These are phyloP conservation scores for Backusella parvicylindrica DNA, from an alignment of 192 early-diverging fungal species.

Conservation along the genomic window DNA sequence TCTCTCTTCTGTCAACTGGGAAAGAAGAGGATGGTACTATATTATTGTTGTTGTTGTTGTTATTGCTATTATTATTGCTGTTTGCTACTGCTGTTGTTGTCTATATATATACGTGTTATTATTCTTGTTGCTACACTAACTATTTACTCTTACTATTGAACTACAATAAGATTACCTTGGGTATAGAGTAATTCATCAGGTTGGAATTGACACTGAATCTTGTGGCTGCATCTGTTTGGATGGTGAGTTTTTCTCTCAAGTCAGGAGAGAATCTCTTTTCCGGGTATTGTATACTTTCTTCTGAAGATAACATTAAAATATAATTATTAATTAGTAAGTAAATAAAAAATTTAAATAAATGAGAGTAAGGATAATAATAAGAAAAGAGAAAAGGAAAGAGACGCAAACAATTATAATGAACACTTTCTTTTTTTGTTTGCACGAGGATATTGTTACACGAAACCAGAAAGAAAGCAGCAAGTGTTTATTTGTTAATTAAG, in stretches of 20 bases:
- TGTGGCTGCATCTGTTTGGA: neutral
- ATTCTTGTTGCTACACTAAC: neutral
- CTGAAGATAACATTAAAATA: neutral
- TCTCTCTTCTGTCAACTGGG: constrained; percentile 19
- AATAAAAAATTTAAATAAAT: neutral
- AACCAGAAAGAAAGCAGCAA: neutral
- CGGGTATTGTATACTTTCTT: neutral
- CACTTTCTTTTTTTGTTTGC: constrained; percentile 1
- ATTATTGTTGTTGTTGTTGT: neutral
- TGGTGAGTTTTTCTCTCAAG: neutral
- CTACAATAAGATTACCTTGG: neutral
- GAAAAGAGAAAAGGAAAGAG: neutral
- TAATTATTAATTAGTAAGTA: neutral
- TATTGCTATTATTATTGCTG: neutral
- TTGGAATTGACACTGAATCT: constrained; percentile 40
- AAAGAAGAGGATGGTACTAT: neutral
- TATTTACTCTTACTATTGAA: neutral
- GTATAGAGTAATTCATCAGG: constrained; percentile 44
- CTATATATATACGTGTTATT: constrained; percentile 1
- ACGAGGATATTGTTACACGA: neutral
- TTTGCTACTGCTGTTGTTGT: neutral
- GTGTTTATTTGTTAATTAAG: neutral
- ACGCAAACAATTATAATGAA: neutral
- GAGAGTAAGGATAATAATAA: neutral
- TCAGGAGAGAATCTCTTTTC: neutral